Evolutionary conservation across 1,284 basidiomycete genomes (phyloP).

Genomic region (Agroathelia rolfsii): DNA sequence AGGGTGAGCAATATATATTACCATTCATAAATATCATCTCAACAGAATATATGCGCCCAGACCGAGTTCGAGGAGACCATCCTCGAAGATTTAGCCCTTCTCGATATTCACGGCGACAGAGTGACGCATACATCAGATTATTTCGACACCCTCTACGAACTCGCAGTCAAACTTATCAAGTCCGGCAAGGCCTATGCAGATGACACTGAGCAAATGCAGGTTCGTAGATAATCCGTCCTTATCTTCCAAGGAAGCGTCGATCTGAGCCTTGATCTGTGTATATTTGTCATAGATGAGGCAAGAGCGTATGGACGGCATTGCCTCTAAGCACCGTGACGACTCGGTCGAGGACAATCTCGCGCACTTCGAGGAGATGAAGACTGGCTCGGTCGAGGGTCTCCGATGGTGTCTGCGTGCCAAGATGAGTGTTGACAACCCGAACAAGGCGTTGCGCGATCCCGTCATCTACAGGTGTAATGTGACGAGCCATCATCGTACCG

Average conservation of each 20-base stretch:
- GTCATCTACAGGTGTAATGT: conserved; percentile 94
- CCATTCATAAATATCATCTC: conserved; percentile 10
- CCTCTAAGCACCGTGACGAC: conserved; percentile 79
- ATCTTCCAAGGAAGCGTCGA: conserved; percentile 2
- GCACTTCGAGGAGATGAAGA: conserved; percentile 85
- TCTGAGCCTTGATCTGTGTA: too few species aligned
- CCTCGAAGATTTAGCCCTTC: conserved; percentile 79
- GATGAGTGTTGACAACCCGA: conserved; percentile 89
- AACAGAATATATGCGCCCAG: conserved; percentile 25
- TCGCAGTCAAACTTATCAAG: conserved; percentile 79
- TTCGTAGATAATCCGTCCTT: conserved; percentile 19
- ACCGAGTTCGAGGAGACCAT: conserved; percentile 92
- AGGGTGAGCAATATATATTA: conserved; percentile 65
- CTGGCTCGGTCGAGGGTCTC: conserved; percentile 72
- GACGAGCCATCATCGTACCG: conserved; percentile 87
- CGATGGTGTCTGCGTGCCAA: conserved; percentile 96
- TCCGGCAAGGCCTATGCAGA: conserved; percentile 90
- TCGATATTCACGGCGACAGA: conserved; percentile 78
- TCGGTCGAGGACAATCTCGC: conserved; percentile 80
- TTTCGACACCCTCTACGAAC: conserved; percentile 83
- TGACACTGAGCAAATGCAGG: conserved; percentile 82
- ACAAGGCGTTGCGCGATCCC: conserved; percentile 97
- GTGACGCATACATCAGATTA: conserved; percentile 93
- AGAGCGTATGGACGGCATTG: conserved; percentile 83
- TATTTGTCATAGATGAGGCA: conserved; percentile 82